These are phyloP conservation scores for Oryza glumipatula DNA, from an alignment of 176 grass and related monocot species.

Conservation along the genomic window DNA sequence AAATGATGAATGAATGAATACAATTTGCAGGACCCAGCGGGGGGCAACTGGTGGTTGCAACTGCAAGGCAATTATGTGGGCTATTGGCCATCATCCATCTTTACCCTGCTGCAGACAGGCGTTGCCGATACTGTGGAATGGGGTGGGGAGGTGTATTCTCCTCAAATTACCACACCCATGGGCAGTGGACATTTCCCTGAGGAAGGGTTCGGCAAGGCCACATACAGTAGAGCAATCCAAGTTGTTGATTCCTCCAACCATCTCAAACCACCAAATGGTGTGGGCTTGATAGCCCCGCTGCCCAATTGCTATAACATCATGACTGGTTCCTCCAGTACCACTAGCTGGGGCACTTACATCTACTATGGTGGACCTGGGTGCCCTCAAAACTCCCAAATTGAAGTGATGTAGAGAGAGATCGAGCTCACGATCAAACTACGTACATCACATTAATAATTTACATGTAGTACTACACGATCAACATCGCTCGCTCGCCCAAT, in stretches of 20 bases:
- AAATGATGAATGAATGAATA: too few relatives aligned
- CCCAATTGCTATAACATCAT: too few relatives aligned
- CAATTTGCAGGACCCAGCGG: conserved; percentile 61
- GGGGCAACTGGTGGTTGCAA: conserved; percentile 83
- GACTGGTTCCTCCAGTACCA: too few relatives aligned
- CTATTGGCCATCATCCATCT: conserved; percentile 88
- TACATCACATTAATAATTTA: too few relatives aligned
- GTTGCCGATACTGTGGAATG: conserved; percentile 71
- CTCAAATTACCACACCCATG: conserved; percentile 72
- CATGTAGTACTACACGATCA: too few relatives aligned
- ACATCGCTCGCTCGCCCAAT: too few relatives aligned
- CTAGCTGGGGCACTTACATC: too few relatives aligned
- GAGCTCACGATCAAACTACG: too few relatives aligned
- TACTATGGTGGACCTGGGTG: too few relatives aligned
- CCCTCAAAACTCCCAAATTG: too few relatives aligned
- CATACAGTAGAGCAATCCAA: conserved; percentile 81
- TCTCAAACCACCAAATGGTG: conserved; percentile 55
- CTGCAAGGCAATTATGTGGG: conserved; percentile 63
- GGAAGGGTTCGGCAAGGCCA: conserved; percentile 78
- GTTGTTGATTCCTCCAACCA: conserved; percentile 84
- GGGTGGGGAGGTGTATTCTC: conserved; percentile 79
- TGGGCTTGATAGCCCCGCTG: too few relatives aligned
- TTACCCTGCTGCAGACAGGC: conserved; percentile 65
- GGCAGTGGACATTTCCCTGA: conserved; percentile 80
- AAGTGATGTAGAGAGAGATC: too few relatives aligned